A percentile compares a stretch with the other conserved stretches of the same genome.
Evolutionary conservation across 257 asterid species (phyloP).

Genomic region (Dorcoceras hygrometricum): DNA sequence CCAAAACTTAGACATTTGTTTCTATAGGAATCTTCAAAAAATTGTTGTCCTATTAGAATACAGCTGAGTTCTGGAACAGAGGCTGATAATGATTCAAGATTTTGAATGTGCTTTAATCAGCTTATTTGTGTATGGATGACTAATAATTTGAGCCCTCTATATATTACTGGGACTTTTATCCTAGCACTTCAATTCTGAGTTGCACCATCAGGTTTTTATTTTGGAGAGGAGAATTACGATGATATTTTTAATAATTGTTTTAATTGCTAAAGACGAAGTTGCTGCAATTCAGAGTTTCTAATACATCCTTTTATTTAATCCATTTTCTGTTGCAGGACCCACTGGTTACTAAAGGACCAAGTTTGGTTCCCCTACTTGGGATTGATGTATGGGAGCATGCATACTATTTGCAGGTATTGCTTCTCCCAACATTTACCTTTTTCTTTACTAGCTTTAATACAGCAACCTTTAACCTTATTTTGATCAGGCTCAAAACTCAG

Average conservation of each 20-base stretch:
- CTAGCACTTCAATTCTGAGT: not conserved
- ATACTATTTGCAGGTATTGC: constrained; percentile 70
- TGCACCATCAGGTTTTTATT: not conserved
- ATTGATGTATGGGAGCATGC: constrained; percentile 91
- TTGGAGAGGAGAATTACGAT: not conserved
- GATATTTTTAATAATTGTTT: not conserved
- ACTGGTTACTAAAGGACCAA: constrained; percentile 62
- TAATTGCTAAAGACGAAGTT: not conserved
- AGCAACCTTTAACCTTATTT: constrained; percentile 2
- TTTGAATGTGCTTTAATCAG: not conserved
- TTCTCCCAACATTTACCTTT: not conserved
- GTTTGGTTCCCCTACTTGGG: constrained; percentile 68
- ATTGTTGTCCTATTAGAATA: not conserved
- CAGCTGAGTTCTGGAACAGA: not conserved
- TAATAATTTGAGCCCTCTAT: not conserved
- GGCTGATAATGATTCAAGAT: not conserved
- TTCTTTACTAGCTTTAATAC: not conserved
- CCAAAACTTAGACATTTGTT: not conserved
- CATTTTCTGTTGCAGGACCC: constrained; percentile 55
- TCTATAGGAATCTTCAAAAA: not conserved
- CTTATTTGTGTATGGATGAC: not conserved
- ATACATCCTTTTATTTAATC: not conserved
- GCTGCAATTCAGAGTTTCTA: not conserved
- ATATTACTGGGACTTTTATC: not conserved
- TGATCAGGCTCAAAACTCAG: not conserved